Percentiles rank a stretch among this genome's conserved stretches.
phyloP scores from a whole-genome alignment of 1,284 basidiomycete species.

The Rhodotorula sp. region DNA sequence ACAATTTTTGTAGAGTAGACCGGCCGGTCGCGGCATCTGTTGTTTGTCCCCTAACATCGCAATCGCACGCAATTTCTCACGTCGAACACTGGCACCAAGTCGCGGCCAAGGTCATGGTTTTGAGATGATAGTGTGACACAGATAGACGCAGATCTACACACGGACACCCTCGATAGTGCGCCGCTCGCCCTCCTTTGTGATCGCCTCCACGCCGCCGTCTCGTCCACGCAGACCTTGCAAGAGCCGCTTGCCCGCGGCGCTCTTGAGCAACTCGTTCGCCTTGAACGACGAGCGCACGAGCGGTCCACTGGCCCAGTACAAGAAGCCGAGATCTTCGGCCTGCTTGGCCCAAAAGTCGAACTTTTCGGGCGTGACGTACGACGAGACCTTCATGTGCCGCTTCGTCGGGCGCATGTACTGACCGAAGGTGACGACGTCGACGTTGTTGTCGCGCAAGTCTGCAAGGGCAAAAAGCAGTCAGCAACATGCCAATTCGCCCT shows the following conservation, averaged over 20 bases:
- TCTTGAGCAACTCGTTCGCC: conserved; percentile 56
- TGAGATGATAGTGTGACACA: not conserved
- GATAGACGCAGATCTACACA: not conserved
- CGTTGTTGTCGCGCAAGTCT: conserved; percentile 83
- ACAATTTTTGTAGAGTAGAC: no score
- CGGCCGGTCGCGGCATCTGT: not conserved
- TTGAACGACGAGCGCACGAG: conserved; percentile 96
- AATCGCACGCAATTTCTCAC: not conserved
- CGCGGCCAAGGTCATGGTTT: no score
- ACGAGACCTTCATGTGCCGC: conserved; percentile 97
- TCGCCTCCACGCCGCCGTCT: conserved; percentile 20
- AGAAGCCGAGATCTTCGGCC: conserved; percentile 90
- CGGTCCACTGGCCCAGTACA: conserved; percentile 96
- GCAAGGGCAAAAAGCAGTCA: not conserved
- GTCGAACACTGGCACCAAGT: not conserved
- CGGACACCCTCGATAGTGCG: conserved; percentile 29
- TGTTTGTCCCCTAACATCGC: not conserved
- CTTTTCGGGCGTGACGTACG: conserved; percentile 89
- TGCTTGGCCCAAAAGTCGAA: conserved; percentile 87
- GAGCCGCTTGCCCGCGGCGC: conserved; percentile 36
- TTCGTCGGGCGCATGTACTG: conserved; percentile 99
- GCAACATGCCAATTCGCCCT: not conserved
- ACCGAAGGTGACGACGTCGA: conserved; percentile 98
- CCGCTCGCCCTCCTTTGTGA: conserved; percentile 31
- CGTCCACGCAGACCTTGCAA: conserved; percentile 43